Evolutionary conservation across 2,329 filamentous ascomycete species (phyloP).

Genomic region (Aureobasidium sp.): DNA sequence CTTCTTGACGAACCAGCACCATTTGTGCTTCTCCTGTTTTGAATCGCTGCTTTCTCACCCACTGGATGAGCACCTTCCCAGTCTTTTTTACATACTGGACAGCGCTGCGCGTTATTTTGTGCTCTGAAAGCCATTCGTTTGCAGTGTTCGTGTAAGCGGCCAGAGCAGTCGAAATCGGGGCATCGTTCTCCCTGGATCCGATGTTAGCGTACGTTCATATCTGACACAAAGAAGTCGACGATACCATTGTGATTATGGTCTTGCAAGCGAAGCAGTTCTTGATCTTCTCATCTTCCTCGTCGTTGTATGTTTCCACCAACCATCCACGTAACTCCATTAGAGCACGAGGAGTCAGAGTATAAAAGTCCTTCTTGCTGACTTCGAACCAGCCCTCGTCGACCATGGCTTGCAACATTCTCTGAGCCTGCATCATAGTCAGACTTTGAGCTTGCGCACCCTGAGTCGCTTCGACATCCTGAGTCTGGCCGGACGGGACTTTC

Average conservation of each 20-base stretch:
- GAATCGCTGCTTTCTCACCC: constrained; percentile 42
- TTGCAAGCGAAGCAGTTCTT: constrained; percentile 84
- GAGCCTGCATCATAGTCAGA: constrained; percentile 70
- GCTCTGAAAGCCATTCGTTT: constrained; percentile 65
- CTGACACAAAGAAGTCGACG: constrained; percentile 20
- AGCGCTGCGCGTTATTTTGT: constrained; percentile 51
- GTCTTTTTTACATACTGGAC: constrained; percentile 50
- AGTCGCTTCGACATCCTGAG: neutral
- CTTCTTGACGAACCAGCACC: constrained; percentile 14
- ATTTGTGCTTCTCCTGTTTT: constrained; percentile 18
- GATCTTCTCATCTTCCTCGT: constrained; percentile 59
- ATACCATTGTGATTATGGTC: constrained; percentile 72
- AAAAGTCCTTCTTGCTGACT: constrained; percentile 63
- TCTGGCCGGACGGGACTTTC: constrained; percentile 12
- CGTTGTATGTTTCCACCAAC: constrained; percentile 86
- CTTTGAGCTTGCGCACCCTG: constrained; percentile 26
- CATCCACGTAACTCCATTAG: constrained; percentile 80
- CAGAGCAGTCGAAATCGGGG: constrained; percentile 56
- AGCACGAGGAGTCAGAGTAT: constrained; percentile 66
- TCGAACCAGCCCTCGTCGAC: constrained; percentile 81
- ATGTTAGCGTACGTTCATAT: neutral
- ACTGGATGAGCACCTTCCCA: constrained; percentile 49
- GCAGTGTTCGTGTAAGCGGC: constrained; percentile 72
- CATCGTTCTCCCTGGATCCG: constrained; percentile 62
- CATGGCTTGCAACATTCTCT: constrained; percentile 61